These are phyloP conservation scores for Tricladium varicosporioides DNA, from an alignment of 2,329 filamentous ascomycete genomes.

Conservation along the genomic window DNA sequence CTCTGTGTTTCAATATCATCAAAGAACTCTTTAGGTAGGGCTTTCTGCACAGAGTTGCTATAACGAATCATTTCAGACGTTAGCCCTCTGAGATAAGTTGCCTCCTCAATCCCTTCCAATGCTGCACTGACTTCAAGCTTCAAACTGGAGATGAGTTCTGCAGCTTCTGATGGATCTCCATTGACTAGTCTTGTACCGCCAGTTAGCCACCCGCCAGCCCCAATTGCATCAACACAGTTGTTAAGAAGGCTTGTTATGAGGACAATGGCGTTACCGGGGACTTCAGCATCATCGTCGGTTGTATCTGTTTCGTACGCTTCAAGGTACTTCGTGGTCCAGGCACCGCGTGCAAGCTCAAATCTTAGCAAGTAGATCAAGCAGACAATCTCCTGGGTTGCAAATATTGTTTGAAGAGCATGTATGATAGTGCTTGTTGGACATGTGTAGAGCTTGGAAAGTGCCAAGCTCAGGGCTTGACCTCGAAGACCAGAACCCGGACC, in stretches of 20 bases:
- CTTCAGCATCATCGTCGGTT: constrained; percentile 45
- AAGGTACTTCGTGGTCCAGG: constrained; percentile 72
- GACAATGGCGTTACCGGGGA: constrained; percentile 66
- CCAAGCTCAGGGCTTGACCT: constrained; percentile 62
- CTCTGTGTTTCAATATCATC: neutral
- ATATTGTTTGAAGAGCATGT: constrained; percentile 59
- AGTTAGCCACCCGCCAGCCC: constrained; percentile 70
- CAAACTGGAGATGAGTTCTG: constrained; percentile 64
- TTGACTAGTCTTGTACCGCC: constrained; percentile 52
- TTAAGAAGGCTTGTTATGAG: constrained; percentile 71
- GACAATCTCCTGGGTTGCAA: constrained; percentile 66
- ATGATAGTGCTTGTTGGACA: constrained; percentile 61
- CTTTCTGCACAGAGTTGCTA: constrained; percentile 37
- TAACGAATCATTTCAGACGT: constrained; percentile 67
- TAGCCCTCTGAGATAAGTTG: constrained; percentile 60
- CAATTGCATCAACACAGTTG: constrained; percentile 73
- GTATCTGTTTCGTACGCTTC: constrained; percentile 52
- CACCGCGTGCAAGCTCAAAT: constrained; percentile 69
- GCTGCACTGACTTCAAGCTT: constrained; percentile 69
- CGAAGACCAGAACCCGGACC: constrained; percentile 62
- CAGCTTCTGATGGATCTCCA: constrained; percentile 49
- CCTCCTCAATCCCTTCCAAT: constrained; percentile 70
- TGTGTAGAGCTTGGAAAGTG: constrained; percentile 66
- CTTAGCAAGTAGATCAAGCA: constrained; percentile 71
- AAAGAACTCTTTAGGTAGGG: constrained; percentile 8